Percentiles rank a stretch among this genome's conserved stretches.
Conservation (phyloP, 2,329 filamentous ascomycete species). For the Hypoxylon sp. region DNA sequence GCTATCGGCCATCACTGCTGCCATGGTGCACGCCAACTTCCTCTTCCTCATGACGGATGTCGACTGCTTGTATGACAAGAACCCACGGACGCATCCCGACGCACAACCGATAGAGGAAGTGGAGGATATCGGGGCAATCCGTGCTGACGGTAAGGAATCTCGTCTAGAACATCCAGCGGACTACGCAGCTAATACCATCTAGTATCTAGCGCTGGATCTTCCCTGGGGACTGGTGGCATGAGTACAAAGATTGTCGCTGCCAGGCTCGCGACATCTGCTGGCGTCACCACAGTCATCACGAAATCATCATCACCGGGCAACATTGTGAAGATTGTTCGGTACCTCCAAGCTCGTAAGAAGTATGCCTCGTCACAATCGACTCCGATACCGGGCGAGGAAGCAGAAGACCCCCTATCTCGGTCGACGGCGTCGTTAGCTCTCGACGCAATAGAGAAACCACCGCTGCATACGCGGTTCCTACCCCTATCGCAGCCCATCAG, state of each 20-base stretch:
- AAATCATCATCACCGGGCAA: constrained; percentile 94
- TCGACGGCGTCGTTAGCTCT: constrained; percentile 60
- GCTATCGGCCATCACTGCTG: constrained; percentile 93
- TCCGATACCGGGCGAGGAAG: constrained; percentile 47
- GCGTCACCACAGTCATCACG: constrained; percentile 96
- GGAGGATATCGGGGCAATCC: constrained; percentile 84
- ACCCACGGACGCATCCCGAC: constrained; percentile 86
- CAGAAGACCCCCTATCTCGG: constrained; percentile 54
- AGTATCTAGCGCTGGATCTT: constrained; percentile 90
- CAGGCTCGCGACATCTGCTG: constrained; percentile 89
- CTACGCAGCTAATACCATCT: constrained; percentile 1
- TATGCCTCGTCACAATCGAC: constrained; percentile 47
- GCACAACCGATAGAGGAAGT: constrained; percentile 93
- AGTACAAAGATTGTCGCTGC: constrained; percentile 96
- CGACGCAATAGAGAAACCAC: constrained; percentile 59
- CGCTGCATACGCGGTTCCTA: constrained; percentile 92
- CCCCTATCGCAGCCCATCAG: constrained; percentile 86
- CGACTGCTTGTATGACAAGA: constrained; percentile 96
- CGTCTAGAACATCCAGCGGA: neutral
- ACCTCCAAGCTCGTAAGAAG: constrained; percentile 75
- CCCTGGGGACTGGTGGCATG: constrained; percentile 95
- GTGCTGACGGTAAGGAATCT: constrained; percentile 75
- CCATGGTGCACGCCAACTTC: constrained; percentile 96
- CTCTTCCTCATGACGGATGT: constrained; percentile 99
- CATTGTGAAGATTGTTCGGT: constrained; percentile 85